Conservation (phyloP, 2,329 filamentous ascomycete species). For the Diplodia corticola region DNA sequence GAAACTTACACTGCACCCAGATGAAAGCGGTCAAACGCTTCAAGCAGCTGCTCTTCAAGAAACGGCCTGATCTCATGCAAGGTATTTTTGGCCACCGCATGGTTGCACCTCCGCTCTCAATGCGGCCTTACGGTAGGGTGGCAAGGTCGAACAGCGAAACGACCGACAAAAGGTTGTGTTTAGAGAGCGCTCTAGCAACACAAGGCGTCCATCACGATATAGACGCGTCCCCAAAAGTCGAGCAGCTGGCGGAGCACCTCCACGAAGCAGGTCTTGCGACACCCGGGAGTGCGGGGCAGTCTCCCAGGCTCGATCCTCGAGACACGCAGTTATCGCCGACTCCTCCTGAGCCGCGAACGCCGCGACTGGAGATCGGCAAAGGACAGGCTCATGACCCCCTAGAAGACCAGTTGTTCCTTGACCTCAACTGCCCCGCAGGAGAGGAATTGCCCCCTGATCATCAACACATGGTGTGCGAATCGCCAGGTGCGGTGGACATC, state of each 20-base stretch:
- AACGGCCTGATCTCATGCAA: constrained; percentile 56
- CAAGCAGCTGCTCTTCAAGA: constrained; percentile 68
- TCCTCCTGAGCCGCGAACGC: constrained; percentile 6
- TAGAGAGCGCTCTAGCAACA: constrained; percentile 53
- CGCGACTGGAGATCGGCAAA: constrained; percentile 35
- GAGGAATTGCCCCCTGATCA: constrained; percentile 37
- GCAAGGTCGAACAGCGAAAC: constrained; percentile 53
- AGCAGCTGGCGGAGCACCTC: constrained; percentile 30
- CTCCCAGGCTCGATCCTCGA: constrained; percentile 8
- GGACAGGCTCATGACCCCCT: constrained; percentile 65
- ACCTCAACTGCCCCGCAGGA: constrained; percentile 66
- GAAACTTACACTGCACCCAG: constrained; percentile 41
- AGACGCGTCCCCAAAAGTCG: constrained; percentile 36
- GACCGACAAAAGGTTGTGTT: constrained; percentile 50
- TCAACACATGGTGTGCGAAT: constrained; percentile 70
- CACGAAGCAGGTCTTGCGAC: constrained; percentile 23
- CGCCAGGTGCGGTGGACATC: constrained; percentile 78
- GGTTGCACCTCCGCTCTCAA: constrained; percentile 58
- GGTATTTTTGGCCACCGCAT: constrained; percentile 61
- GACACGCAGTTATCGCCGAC: neutral
- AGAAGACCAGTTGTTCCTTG: constrained; percentile 68
- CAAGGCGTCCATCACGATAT: constrained; percentile 56
- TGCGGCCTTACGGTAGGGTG: constrained; percentile 40
- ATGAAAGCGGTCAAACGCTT: constrained; percentile 92
- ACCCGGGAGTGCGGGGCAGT: constrained; percentile 4